Conservation (phyloP, 306 rosid genomes). For the Medicago ruthenica region DNA sequence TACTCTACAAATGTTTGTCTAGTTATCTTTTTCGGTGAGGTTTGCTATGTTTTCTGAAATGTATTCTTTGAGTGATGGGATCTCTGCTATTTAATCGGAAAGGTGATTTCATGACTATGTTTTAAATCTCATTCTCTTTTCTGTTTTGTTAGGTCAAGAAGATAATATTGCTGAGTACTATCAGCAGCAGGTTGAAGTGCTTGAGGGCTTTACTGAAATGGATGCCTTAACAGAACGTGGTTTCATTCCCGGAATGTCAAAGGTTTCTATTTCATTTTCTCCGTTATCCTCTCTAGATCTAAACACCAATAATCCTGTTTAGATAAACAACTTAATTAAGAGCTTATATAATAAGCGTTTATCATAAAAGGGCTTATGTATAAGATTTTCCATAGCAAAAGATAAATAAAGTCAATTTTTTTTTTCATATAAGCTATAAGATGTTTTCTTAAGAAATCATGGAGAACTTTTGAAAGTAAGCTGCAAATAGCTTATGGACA, state of each 20-base stretch:
- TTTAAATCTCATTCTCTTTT: not conserved
- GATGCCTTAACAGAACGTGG: constrained; percentile 89
- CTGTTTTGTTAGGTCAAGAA: constrained; percentile 65
- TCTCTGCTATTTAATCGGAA: constrained; percentile 24
- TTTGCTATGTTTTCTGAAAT: not conserved
- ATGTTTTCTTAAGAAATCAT: not conserved
- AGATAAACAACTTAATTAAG: not conserved
- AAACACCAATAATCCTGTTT: constrained; percentile 13
- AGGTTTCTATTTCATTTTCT: constrained; percentile 56
- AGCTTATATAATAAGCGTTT: not conserved
- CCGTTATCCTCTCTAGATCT: constrained; percentile 1
- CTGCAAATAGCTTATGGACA: not conserved
- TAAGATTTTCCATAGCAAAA: not conserved
- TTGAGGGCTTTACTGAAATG: constrained; percentile 96
- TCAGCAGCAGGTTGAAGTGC: constrained; percentile 96
- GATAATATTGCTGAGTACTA: constrained; percentile 93
- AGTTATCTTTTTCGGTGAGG: not conserved
- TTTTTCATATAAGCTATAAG: not conserved
- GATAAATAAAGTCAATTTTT: not conserved
- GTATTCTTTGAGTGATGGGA: constrained; percentile 13
- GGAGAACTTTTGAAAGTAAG: not conserved
- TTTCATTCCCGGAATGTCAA: constrained; percentile 89
- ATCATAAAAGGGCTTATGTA: not conserved
- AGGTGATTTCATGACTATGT: constrained; percentile 16
- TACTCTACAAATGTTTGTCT: constrained; percentile 10